Evolutionary conservation across 2,329 filamentous ascomycete species (phyloP), one percentile per base, ranked within the genome.

Genomic region (Davidsoniella australis): DNA sequence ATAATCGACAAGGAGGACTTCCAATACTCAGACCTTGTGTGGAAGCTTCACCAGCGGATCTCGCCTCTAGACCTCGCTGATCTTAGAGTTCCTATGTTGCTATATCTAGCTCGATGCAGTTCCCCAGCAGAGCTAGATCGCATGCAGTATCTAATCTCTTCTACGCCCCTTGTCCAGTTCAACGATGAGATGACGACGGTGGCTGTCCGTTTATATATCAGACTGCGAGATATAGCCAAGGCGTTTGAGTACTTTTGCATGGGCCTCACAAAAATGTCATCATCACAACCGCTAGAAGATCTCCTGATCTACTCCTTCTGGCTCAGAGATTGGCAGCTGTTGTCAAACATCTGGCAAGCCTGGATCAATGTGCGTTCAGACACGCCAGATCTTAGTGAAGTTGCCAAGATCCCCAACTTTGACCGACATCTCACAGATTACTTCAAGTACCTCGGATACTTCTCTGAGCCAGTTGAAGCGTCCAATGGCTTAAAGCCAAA

Each of bases 191-290:
- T 52, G 33, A 46, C 50, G 12, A 46, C 41, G 3, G 47, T 52
- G n/a, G 50, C 50, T n/a, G 50, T 52, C 17, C 50, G 50, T 3
- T 29, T 52, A 33, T 52, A 52, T 16, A 49, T 49, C 14, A 47
- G 50, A 16, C 47, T 52, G n/a, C 47, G 50, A 26, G 37, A 52
- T 36, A 52, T 52, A 16, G 41, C 50, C 39, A 45, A 43, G 20
- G 50, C 50, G 16, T 52, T 52, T 43, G 42, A 52, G 26, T 52
- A 52, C 40, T 52, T 46, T 42, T 40, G 41, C 37, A 24, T 17
- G 5, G 50, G 50, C 29, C 47, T 52, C 2, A 49, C 42, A 4
- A 37, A 40, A 36, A 42, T 16, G 17, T 52, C 50, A 36, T 52
- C 47, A n/a, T 29, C 47, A 17, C 50, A 52, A 29, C 46, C 50